Evolutionary conservation across 2,329 filamentous ascomycete species (phyloP), one percentile per base, ranked within the genome.

Genomic region (Plenodomus lindquistii): DNA sequence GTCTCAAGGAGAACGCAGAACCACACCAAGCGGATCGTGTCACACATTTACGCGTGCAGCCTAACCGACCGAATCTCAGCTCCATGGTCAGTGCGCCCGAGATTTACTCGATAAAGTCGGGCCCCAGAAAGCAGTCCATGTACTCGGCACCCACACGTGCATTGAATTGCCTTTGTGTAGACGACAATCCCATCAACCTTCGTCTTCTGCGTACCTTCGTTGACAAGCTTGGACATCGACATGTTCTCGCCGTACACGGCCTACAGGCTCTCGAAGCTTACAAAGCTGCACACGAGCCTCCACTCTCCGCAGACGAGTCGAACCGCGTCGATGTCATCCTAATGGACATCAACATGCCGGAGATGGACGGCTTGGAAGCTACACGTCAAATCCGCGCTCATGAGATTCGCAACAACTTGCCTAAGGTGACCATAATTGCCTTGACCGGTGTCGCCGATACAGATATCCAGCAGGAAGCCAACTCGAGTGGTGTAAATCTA

Each of bases 361-460:
- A 63, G 29, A 70, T 71, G 67, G 69, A 71, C 47, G 75, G 75
- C 4, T 60, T 75, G 8, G 70, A 75, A 53, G 71, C 73, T 2
- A 70, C 69, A 3, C 60, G 69, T 5, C 66, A 69, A 22, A 71
- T 71, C 10, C 74, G 80, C 3, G 71, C 74, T 2, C 71, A 79
- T 16, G 80, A 83, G 57, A 67, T 69, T 3, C 72, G 77, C 4
- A 65, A 73, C 10, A 67, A 63, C 1, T 54, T 77, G 2, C 55
- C 67, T 2, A 74, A 73, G 0, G 74, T 77, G 0, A 77, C 73
- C 0, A 75, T 83, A 21, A 78, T 83, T 38, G 81, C 80, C 0
- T 60, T 83, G 19, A 82, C 80, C 1, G 81, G 80, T 0, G 65
- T 82, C 18, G 80, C 79, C 1, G 79, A 77, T 41, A 71, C 74